phyloP scores from a whole-genome alignment of 2,329 filamentous ascomycete species.

The Periconia macrospinosa region DNA sequence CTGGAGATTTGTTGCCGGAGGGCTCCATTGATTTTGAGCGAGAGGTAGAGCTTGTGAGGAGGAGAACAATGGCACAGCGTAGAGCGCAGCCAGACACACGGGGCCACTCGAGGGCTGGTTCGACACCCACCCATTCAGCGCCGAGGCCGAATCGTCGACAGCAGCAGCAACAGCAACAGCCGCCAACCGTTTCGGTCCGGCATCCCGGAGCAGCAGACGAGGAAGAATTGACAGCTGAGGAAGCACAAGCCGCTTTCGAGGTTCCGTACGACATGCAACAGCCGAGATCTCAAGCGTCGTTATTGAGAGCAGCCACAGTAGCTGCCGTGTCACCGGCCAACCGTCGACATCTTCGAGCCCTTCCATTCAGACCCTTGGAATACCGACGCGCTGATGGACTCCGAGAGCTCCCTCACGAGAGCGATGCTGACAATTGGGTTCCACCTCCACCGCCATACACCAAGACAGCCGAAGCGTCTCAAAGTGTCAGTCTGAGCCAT shows the following conservation, averaged over 20 bases:
- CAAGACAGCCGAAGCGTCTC: slow-evolving; percentile 54
- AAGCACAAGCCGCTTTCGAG: slow-evolving; percentile 43
- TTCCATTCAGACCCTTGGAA: slow-evolving; percentile 57
- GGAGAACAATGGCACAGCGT: slow-evolving; percentile 41
- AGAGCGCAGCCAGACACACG: slow-evolving; percentile 31
- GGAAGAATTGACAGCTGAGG: slow-evolving; percentile 35
- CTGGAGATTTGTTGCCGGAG: slow-evolving; percentile 42
- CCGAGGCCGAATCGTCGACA: slow-evolving; percentile 25
- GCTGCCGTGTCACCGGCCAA: slow-evolving; percentile 71
- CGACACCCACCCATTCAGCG: slow-evolving; percentile 31
- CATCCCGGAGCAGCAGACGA: slow-evolving; percentile 28
- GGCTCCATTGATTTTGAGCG: slow-evolving; percentile 45
- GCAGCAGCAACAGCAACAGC: not conserved
- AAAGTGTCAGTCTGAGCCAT: slow-evolving; percentile 42
- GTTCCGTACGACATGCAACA: slow-evolving; percentile 45
- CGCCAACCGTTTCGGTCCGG: slow-evolving; percentile 15
- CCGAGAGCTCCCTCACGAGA: slow-evolving; percentile 78
- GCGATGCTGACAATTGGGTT: slow-evolving; percentile 86
- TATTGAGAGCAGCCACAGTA: slow-evolving; percentile 48
- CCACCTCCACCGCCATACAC: slow-evolving; percentile 82
- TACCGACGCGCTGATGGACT: slow-evolving; percentile 71
- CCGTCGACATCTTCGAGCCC: slow-evolving; percentile 64
- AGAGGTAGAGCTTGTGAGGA: slow-evolving; percentile 44
- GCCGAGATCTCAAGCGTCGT: slow-evolving; percentile 42
- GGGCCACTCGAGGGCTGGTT: slow-evolving; percentile 29